These are phyloP conservation scores for Amniculicola lignicola DNA, from an alignment of 495 filamentous ascomycete species.

Conservation along the genomic window DNA sequence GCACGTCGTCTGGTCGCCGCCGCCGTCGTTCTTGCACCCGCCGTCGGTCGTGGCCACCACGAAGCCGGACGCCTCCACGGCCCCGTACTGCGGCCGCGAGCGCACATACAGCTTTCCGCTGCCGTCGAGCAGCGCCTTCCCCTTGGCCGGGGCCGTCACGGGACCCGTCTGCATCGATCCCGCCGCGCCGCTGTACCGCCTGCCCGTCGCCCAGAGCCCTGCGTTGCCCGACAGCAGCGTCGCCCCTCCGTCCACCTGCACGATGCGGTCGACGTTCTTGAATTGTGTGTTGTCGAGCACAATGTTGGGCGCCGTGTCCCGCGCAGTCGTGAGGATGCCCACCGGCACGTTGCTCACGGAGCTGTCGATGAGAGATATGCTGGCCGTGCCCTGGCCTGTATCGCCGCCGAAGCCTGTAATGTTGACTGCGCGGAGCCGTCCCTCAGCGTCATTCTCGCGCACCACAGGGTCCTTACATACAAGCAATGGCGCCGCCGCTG, in stretches of 20 bases:
- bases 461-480: too few species aligned
- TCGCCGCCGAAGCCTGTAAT: too few species aligned
- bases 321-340: slow-evolving; percentile 35
- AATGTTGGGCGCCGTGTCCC: slow-evolving; percentile 31
- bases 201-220: slow-evolving; percentile 37
- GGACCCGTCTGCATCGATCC: slow-evolving; percentile 23
- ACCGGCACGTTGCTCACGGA: slow-evolving; percentile 36
- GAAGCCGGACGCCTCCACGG: slow-evolving; percentile 24
- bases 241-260: slow-evolving; percentile 9
- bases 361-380: too few species aligned
- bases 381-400: too few species aligned
- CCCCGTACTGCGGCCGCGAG: slow-evolving; percentile 42
- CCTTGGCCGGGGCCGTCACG: slow-evolving; percentile 33
- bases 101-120: slow-evolving; percentile 35
- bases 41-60: slow-evolving; percentile 32
- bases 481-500: too few species aligned
- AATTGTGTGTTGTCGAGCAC: slow-evolving; percentile 41
- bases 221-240: slow-evolving; percentile 28
- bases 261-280: slow-evolving; percentile 30
- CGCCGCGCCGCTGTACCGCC: slow-evolving; percentile 35
- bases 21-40: slow-evolving; percentile 37
- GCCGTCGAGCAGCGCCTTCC: slow-evolving; percentile 24
- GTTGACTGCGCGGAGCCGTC: too few species aligned
- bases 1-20: slow-evolving; percentile 39
- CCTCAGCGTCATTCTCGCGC: too few species aligned